A percentile compares a stretch with the other conserved stretches of the same genome.
Conservation (phyloP, 2,329 filamentous ascomycete species). For the Tolypocladium ovalisporum region DNA sequence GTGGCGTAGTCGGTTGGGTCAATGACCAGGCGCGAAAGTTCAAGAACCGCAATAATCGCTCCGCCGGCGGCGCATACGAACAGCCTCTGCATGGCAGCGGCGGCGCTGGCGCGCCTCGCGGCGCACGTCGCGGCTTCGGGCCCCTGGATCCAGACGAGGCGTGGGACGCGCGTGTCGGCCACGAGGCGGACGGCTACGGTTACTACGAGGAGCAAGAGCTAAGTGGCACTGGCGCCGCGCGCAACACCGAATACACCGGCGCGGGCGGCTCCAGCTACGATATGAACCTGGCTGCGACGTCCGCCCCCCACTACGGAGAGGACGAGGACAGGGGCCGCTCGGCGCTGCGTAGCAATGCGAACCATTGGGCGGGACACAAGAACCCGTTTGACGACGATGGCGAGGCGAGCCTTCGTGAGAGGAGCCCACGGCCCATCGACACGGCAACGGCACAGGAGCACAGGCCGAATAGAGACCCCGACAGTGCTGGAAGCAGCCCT, state of each 20-base stretch:
- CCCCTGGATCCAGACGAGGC: constrained; percentile 73
- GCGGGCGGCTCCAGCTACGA: constrained; percentile 28
- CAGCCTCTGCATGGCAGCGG: constrained; percentile 38
- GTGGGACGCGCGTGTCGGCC: constrained; percentile 72
- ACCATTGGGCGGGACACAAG: constrained; percentile 16
- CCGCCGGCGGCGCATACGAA: constrained; percentile 63
- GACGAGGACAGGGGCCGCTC: constrained; percentile 30
- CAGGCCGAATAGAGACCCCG: constrained; percentile 19
- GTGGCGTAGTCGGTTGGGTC: constrained; percentile 64
- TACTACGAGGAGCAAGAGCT: constrained; percentile 74
- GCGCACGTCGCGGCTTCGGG: constrained; percentile 47
- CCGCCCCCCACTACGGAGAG: constrained; percentile 17
- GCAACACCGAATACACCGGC: constrained; percentile 20
- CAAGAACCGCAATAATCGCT: constrained; percentile 53
- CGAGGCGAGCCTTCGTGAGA: constrained; percentile 54
- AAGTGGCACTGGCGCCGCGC: constrained; percentile 28
- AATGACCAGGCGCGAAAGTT: constrained; percentile 53
- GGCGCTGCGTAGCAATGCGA: constrained; percentile 33
- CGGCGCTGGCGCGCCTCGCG: constrained; percentile 25
- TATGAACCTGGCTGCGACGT: constrained; percentile 34
- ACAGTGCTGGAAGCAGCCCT: constrained; percentile 41
- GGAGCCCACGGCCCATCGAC: constrained; percentile 66
- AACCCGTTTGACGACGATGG: constrained; percentile 67
- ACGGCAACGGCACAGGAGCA: constrained; percentile 22
- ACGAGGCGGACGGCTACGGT: constrained; percentile 56